phyloP scores from a whole-genome alignment of 441 rosid species.

The Arabidopsis lyrata region DNA sequence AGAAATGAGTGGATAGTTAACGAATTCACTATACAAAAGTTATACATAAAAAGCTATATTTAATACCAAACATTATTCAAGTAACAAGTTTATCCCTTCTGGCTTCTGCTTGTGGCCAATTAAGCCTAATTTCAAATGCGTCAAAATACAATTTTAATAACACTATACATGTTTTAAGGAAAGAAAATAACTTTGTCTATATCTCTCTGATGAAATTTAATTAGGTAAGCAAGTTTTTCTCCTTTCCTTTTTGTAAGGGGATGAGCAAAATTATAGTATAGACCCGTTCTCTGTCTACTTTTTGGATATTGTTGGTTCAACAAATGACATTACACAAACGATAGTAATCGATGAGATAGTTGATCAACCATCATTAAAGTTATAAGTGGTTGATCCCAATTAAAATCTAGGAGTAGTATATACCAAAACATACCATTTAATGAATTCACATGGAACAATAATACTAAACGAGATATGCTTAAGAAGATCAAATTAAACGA shows the following conservation, averaged over 20 bases:
- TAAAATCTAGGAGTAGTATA: not conserved
- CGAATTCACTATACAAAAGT: not conserved
- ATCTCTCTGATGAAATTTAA: not conserved
- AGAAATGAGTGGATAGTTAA: not conserved
- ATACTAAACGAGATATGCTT: not conserved
- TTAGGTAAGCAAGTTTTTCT: not conserved
- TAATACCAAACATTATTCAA: not conserved
- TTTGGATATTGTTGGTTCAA: not conserved
- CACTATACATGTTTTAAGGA: not conserved
- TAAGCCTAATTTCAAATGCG: not conserved
- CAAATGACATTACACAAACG: not conserved
- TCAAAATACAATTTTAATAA: not conserved
- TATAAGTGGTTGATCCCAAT: not conserved
- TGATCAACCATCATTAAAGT: not conserved
- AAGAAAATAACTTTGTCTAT: not conserved
- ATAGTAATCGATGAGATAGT: not conserved
- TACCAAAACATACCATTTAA: not conserved
- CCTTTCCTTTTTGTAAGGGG: not conserved
- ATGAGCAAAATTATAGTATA: not conserved
- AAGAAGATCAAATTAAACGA: constrained; percentile 17
- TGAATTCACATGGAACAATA: not conserved
- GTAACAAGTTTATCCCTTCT: not conserved
- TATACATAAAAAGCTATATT: not conserved
- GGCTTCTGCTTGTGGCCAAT: not conserved
- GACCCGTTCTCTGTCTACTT: not conserved